Evolutionary conservation across 2,329 filamentous ascomycete species (phyloP), one percentile per base, ranked within the genome.

Genomic region (Colletotrichum cereale): DNA sequence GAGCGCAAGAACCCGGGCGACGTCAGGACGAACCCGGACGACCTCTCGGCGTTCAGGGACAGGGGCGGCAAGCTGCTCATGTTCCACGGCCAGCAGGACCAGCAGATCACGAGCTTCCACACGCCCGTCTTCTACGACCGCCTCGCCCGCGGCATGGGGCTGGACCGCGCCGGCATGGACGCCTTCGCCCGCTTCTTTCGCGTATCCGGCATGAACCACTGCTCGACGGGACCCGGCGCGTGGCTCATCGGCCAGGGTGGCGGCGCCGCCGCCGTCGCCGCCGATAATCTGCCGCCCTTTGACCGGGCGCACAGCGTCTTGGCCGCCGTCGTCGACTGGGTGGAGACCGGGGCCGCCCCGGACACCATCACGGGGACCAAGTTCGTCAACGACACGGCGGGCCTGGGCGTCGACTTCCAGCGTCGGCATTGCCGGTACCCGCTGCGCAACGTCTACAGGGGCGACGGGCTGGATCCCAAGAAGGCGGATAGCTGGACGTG

Each of bases 181-280:
- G 82, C 85, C 12, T 86, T 86, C 76, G 90, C 87, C 77, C 78
- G 81, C 0, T 84, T 85, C 74, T 89, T 89, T 75, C 80, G 79
- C 26, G 82, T 89, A n/a, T 86, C 86, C 0, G 87, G 87, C 0
- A 86, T 88, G 84, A 79, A 78, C 21, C 87, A 89, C 78, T 89
- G 87, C 76, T 73, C 71, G 40, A 82, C 83, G 3, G 87, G 88
- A 8, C 79, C 78, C 2, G 86, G 86, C 1, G 86, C 86, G 0
- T 81, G 77, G 74, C 73, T 74, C 7, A 50, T 82, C 2, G 80
- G 81, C 0, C 74, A 78, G 62, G 63, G 73, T 7, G 56, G 75
- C 40, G 53, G 47, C 0, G 57, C 40, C 4, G 44, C 52, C 31
- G 65, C 58, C 1, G 69, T 53, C 2, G 60, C 76, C 0, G 75